Conservation (phyloP, 805 yeast genomes). For the Cyberlindnera maritima region DNA sequence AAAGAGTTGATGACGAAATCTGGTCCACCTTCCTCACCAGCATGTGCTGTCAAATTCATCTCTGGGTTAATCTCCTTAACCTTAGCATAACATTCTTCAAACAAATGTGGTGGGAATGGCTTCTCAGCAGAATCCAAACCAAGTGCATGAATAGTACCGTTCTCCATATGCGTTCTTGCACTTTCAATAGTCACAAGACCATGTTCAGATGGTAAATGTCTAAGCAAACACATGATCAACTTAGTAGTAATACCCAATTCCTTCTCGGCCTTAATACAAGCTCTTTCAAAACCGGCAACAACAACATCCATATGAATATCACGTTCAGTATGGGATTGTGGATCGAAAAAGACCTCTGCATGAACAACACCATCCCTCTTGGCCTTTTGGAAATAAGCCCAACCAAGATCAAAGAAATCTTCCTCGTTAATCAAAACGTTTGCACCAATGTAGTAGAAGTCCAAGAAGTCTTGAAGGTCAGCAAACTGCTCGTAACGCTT, state of each 20-base stretch:
- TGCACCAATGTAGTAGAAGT: conserved; percentile 80
- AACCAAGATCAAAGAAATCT: conserved; percentile 78
- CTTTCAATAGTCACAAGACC: conserved; percentile 56
- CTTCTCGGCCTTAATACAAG: conserved; percentile 57
- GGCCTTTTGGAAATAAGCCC: conserved; percentile 64
- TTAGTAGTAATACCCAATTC: conserved; percentile 65
- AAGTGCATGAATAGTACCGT: conserved; percentile 67
- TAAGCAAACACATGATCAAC: conserved; percentile 76
- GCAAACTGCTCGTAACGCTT: conserved; percentile 59
- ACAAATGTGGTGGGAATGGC: conserved; percentile 73
- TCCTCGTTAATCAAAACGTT: conserved; percentile 64
- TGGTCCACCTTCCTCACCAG: conserved; percentile 87
- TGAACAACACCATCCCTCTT: conserved; percentile 58
- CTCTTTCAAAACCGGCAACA: conserved; percentile 63
- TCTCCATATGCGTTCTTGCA: conserved; percentile 48
- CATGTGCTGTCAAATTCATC: conserved; percentile 75
- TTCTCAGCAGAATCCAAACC: conserved; percentile 82
- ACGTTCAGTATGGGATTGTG: conserved; percentile 78
- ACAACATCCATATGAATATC: conserved; percentile 59
- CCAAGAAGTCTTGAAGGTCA: conserved; percentile 74
- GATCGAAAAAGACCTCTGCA: conserved; percentile 79
- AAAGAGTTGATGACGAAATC: conserved; percentile 59
- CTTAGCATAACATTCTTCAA: conserved; percentile 56
- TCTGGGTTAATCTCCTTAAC: conserved; percentile 49
- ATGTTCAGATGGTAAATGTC: conserved; percentile 65